Evolutionary conservation across 495 filamentous ascomycete genomes (phyloP).

Genomic region (Penicillium ucsense): DNA sequence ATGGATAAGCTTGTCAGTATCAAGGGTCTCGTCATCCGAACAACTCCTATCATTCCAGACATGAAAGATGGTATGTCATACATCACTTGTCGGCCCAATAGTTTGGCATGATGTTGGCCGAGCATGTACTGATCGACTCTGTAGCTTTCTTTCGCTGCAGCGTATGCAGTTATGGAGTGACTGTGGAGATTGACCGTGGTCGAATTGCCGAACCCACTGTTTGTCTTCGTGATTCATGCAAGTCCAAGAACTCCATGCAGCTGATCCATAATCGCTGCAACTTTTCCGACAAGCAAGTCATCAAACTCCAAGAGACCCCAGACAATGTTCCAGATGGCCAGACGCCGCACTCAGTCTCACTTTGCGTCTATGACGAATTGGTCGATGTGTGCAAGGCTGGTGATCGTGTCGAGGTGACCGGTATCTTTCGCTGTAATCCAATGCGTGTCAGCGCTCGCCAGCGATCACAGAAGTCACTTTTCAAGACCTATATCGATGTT

Average conservation of each 20-base stretch:
- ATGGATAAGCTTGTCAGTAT: constrained; percentile 95
- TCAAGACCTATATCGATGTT: constrained; percentile 96
- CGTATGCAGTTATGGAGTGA: constrained; percentile 81
- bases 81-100: neutral
- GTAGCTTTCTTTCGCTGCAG: constrained; percentile 88
- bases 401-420: constrained; percentile 91
- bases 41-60: constrained; percentile 93
- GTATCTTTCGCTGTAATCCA: constrained; percentile 89
- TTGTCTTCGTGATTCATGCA: constrained; percentile 79
- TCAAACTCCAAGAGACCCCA: constrained; percentile 97
- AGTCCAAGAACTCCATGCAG: constrained; percentile 89
- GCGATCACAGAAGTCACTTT: constrained; percentile 82
- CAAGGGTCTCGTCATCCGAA: constrained; percentile 92
- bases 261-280: constrained; percentile 92
- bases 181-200: constrained; percentile 86
- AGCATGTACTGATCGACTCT: too few species aligned
- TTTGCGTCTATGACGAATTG: constrained; percentile 93
- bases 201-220: constrained; percentile 90
- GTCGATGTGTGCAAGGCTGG: constrained; percentile 97
- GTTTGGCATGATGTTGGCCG: too few species aligned
- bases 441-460: constrained; percentile 94
- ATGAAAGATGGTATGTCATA: constrained; percentile 68
- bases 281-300: constrained; percentile 96
- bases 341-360: constrained; percentile 91
- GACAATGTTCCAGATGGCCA: constrained; percentile 91